A percentile compares a stretch with the other conserved stretches of the same genome.
Evolutionary conservation across 257 asterid genomes (phyloP).

Genomic region (Solanum piurae): DNA sequence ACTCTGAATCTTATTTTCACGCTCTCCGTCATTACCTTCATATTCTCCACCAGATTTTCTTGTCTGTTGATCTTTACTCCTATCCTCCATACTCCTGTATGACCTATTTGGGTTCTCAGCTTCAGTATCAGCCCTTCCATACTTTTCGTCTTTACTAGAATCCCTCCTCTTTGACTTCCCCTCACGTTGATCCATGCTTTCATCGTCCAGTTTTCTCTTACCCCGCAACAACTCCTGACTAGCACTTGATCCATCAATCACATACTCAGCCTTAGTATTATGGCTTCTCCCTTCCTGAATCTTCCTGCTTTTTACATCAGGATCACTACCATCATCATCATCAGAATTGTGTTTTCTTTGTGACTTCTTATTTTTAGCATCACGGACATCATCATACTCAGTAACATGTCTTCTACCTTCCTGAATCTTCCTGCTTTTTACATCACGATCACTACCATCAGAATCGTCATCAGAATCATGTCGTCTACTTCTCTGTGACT

Average conservation of each 20-base stretch:
- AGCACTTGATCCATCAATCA: constrained; percentile 17
- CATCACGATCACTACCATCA: constrained; percentile 1
- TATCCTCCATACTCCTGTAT: constrained; percentile 9
- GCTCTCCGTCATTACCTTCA: constrained; percentile 10
- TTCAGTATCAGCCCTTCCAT: constrained; percentile 7
- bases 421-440: too few species aligned
- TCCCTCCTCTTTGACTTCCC: constrained; percentile 32
- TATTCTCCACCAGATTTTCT: constrained; percentile 9
- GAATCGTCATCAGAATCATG: neutral
- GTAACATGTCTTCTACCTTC: too few species aligned
- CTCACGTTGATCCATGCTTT: constrained; percentile 23
- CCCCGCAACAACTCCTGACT: constrained; percentile 18
- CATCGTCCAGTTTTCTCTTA: constrained; percentile 31
- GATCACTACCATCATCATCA: too few species aligned
- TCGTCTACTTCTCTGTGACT: neutral
- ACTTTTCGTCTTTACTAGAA: constrained; percentile 19
- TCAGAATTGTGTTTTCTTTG: too few species aligned
- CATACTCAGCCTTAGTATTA: neutral
- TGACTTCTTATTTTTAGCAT: neutral
- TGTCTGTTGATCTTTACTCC: constrained; percentile 12
- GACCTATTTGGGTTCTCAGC: constrained; percentile 12
- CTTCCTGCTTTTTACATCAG: neutral
- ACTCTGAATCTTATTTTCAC: neutral
- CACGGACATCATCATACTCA: too few species aligned
- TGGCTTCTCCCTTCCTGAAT: neutral